A percentile compares a stretch with the other conserved stretches of the same genome.
Conservation (phyloP, 331 rosid genomes). For the Dryas integrifolia region DNA sequence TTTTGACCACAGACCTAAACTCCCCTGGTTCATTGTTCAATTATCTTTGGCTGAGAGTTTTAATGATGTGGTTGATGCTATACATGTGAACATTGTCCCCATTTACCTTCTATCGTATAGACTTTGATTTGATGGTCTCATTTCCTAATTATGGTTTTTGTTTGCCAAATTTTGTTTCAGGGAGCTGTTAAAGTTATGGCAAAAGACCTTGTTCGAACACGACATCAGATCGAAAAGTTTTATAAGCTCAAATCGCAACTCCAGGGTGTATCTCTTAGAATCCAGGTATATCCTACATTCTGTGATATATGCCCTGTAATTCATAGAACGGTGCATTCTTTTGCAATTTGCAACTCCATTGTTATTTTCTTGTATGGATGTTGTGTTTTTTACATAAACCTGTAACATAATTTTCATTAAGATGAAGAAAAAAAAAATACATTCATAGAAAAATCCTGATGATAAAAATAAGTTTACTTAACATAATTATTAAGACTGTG, state of each 20-base stretch:
- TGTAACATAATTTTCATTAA: background rate
- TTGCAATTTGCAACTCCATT: background rate
- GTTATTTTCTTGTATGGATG: background rate
- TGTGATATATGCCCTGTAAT: background rate
- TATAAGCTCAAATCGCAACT: conserved; percentile 98
- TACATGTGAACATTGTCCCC: background rate
- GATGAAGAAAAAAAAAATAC: background rate
- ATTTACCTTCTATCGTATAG: background rate
- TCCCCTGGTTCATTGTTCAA: background rate
- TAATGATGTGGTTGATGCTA: background rate
- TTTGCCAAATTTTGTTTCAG: conserved; percentile 44
- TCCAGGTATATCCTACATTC: conserved; percentile 57
- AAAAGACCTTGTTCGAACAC: conserved; percentile 94
- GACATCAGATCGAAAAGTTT: conserved; percentile 96
- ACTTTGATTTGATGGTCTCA: background rate
- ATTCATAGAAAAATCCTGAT: background rate
- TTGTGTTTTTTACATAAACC: background rate
- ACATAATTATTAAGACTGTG: background rate
- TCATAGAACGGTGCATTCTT: background rate
- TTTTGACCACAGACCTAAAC: background rate
- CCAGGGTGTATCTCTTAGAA: conserved; percentile 96
- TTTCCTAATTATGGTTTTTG: conserved; percentile 18
- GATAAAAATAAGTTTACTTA: background rate
- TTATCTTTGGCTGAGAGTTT: background rate
- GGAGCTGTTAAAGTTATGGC: conserved; percentile 99